Evolutionary conservation across 2,329 filamentous ascomycete genomes (phyloP), one percentile per base, ranked within the genome.

Genomic region (Xylariales sp.): DNA sequence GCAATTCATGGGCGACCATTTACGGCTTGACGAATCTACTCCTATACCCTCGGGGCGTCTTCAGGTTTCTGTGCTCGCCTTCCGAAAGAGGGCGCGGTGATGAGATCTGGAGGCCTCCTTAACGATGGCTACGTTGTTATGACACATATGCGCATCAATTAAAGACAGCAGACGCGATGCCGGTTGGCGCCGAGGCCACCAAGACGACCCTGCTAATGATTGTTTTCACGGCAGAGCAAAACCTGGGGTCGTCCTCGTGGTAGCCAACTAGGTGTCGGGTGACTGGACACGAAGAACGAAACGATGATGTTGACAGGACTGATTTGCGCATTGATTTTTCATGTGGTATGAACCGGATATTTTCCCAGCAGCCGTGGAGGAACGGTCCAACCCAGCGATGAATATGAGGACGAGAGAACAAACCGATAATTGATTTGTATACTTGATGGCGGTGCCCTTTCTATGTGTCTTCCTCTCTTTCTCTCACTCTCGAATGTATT

Each of bases 71-170:
- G 12, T 69, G 68, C 65, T 55, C 56, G 70, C 69, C 70, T 69
- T 68, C 55, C 45, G 46, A 69, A 23, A 23, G 69, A 58, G 69
- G 66, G 69, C 61, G 70, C 16, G 52, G 69, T 62, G 45, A 63
- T 48, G 65, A 70, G 66, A 59, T 72, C 69, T 65, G 71, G 67
- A 69, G 69, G 66, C 68, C 72, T 74, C 75, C 73, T 74, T 79
- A 72, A 79, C 75, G 77, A 79, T 76, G 77, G 77, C 76, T 78
- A 79, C 77, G 77, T 73, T 77, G 73, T 79, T 78, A 79, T 76
- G 77, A 79, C 74, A 77, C 77, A 78, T 72, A 78, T 69, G 76
- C 75, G 75, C 75, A 75, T 78, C 76, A 74, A 73, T 75, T 76
- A 74, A 76, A 76, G 70, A 78, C 74, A 73, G 74, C 73, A 76